Evolutionary conservation across 208 protist species (phyloP).

Genomic region (Lotmaria passim): DNA sequence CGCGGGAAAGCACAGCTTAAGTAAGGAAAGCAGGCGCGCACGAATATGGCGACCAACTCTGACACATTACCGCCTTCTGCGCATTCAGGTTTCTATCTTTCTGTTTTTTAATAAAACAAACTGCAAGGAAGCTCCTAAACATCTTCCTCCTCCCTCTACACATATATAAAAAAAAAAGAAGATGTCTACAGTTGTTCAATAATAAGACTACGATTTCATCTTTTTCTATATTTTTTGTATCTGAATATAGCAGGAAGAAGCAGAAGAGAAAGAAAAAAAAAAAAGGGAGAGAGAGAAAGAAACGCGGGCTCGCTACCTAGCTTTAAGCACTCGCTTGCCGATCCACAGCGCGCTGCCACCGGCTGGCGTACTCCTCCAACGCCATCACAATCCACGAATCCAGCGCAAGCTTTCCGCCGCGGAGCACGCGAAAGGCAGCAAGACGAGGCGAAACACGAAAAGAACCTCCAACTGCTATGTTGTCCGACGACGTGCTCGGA

Average conservation of each 20-base stretch:
- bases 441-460: constrained; percentile 11
- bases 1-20: too few species aligned
- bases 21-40: too few species aligned
- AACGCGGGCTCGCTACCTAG: not conserved
- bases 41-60: too few species aligned
- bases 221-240: constrained; percentile 2
- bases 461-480: not conserved
- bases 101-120: too few species aligned
- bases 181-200: too few species aligned
- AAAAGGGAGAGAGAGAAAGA: constrained; percentile 21
- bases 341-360: constrained; percentile 30
- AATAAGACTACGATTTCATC: not conserved
- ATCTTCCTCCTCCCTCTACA: too few species aligned
- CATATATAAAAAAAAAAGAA: constrained; percentile 18
- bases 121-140: too few species aligned
- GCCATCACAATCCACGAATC: constrained; percentile 29
- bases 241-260: not conserved
- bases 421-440: constrained; percentile 24
- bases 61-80: too few species aligned
- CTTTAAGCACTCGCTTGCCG: not conserved
- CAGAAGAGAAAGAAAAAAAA: constrained; percentile 8
- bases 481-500: not conserved
- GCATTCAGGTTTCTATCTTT: too few species aligned
- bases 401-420: constrained; percentile 18
- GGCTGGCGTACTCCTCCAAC: constrained; percentile 32